Evolutionary conservation across 2,329 filamentous ascomycete genomes (phyloP), one percentile per base, ranked within the genome.

Genomic region (Aschersonia sp.): DNA sequence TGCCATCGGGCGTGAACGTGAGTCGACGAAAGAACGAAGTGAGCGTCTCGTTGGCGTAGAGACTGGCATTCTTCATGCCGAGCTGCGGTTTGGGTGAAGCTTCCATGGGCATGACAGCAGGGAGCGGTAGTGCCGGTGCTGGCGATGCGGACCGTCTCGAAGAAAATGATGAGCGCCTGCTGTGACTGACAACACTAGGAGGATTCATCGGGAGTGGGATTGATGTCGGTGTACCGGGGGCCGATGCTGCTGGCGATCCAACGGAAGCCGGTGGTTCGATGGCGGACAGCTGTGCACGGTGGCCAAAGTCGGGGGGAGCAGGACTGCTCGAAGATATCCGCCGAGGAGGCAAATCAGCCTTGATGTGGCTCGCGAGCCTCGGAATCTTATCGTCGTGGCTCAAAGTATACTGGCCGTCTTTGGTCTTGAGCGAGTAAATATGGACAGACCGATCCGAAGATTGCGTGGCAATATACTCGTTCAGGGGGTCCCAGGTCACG

Each of bases 381-480:
- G 85, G 81, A 22, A 87, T 81, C 48, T 79, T 81, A 52, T 79
- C 76, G 50, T 79, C 72, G 49, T 74, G 71, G 48, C 68, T 73
- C 46, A 98, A 72, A 0, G 87, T 88, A 61, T 95, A 95, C 56
- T 94, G 87, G 32, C 92, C 92, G 58, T 98, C 92, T 60, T 97
- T 98, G 29, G 86, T 95, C 69, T 87, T 94, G 53, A 98, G 71
- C 1, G 85, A 90, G 68, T 98, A 98, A 55, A 98, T 92, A 64
- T 98, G 94, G 11, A 97, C 90, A 2, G 92, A 96, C 61, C 92
- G 84, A 67, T 98, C 92, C 5, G 92, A 98, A 6, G 92, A 98
- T 62, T 98, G 92, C 1, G 92, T 98, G 39, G 92, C 92, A 51
- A 98, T 89, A 63, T 89, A 98, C 68, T 98, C 92, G 67, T 97